Conservation (phyloP, 2,329 filamentous ascomycete species). For the Eurotiales sp. region DNA sequence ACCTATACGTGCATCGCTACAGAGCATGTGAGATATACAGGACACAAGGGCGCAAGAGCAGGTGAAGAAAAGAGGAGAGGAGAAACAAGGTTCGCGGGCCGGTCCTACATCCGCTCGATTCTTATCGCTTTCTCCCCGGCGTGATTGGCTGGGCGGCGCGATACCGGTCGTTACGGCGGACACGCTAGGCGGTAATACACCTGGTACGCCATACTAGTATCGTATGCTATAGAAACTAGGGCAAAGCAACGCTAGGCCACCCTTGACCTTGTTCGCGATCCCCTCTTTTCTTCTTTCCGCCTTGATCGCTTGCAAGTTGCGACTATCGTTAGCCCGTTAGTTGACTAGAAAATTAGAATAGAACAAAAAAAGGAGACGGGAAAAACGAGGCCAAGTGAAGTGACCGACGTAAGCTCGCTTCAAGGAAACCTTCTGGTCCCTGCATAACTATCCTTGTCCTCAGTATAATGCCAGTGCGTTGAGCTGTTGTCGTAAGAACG, state of each 20-base stretch:
- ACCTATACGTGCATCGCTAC: too few species aligned
- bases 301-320: too few species aligned
- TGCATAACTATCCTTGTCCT: conserved; percentile 9
- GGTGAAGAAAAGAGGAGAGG: background rate
- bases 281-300: background rate
- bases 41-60: too few species aligned
- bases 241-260: background rate
- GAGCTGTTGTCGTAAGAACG: background rate
- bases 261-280: background rate
- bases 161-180: background rate
- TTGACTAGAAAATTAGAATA: too few species aligned
- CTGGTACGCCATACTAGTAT: too few species aligned
- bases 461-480: too few species aligned
- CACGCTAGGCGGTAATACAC: too few species aligned
- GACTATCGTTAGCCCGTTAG: too few species aligned
- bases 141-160: background rate
- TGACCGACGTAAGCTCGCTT: too few species aligned
- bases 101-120: conserved; percentile 8
- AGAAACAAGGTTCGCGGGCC: conserved; percentile 12
- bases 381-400: background rate
- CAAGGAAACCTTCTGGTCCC: conserved; percentile 6
- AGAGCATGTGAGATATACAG: too few species aligned
- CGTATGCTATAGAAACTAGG: background rate
- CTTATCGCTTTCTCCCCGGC: conserved; percentile 1
- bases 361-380: background rate